Conservation (phyloP, 768 basidiomycete species). For the Mrakia hoshinonis region DNA sequence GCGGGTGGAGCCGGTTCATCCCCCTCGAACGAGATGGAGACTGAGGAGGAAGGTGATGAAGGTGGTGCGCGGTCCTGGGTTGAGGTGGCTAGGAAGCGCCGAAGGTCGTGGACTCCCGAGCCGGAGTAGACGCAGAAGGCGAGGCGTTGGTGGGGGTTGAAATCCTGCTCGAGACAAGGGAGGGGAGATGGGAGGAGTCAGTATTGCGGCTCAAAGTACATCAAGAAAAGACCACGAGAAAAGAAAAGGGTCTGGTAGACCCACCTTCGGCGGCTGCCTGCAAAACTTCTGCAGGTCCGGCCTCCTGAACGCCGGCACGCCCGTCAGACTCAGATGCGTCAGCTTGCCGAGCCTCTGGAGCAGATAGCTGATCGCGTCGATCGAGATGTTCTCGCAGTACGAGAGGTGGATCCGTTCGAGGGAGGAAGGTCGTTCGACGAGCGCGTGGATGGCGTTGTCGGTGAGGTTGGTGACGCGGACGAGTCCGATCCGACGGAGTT, state of each 20-base stretch:
- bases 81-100: slow-evolving; percentile 52
- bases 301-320: slow-evolving; percentile 82
- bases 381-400: slow-evolving; percentile 90
- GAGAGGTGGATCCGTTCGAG: slow-evolving; percentile 94
- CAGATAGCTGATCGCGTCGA: slow-evolving; percentile 82
- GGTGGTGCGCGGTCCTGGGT: background rate
- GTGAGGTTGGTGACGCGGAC: slow-evolving; percentile 88
- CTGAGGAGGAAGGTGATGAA: background rate
- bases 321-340: slow-evolving; percentile 93
- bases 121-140: slow-evolving; percentile 97
- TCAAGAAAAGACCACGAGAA: background rate
- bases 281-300: slow-evolving; percentile 82
- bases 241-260: slow-evolving; percentile 37
- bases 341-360: slow-evolving; percentile 80
- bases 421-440: slow-evolving; percentile 73
- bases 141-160: slow-evolving; percentile 75
- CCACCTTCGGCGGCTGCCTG: slow-evolving; percentile 71
- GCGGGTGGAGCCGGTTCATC: background rate
- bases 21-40: slow-evolving; percentile 6
- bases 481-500: slow-evolving; percentile 86
- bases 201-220: too few relatives aligned
- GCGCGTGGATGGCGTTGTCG: slow-evolving; percentile 81
- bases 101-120: slow-evolving; percentile 72
- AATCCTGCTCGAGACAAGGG: slow-evolving; percentile 54
- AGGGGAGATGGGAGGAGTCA: slow-evolving; percentile 18